phyloP scores from a whole-genome alignment of 495 filamentous ascomycete genomes.

The Daldinia childiae region DNA sequence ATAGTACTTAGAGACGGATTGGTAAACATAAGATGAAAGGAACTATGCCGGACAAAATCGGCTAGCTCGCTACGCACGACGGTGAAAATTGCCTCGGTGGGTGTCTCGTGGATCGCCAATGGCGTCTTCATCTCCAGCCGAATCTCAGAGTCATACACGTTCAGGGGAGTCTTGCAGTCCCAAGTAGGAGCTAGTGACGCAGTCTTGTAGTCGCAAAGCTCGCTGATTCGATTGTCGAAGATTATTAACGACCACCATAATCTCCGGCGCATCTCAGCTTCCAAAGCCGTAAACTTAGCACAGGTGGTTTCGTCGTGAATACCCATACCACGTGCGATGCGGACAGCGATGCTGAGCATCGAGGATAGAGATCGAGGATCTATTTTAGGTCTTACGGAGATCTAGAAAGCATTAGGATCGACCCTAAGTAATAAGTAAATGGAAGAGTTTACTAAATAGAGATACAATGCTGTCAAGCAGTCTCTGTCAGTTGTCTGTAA shows the following conservation, averaged over 20 bases:
- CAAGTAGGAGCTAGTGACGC: background rate
- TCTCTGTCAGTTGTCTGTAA: background rate
- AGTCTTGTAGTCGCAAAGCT: background rate
- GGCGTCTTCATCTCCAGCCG: background rate
- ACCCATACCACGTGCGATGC: background rate
- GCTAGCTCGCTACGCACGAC: background rate
- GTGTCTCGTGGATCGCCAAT: background rate
- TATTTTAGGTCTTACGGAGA: background rate
- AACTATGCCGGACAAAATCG: background rate
- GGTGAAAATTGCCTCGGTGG: background rate
- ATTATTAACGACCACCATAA: background rate
- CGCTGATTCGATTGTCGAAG: slow-evolving; percentile 1
- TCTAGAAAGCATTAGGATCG: background rate
- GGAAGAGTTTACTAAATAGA: background rate
- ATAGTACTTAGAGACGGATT: background rate
- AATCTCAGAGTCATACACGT: background rate
- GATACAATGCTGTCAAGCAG: background rate
- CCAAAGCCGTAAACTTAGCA: background rate
- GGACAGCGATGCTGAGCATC: background rate
- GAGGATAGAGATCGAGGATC: background rate
- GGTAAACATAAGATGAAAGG: slow-evolving; percentile 1
- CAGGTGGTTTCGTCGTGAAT: background rate
- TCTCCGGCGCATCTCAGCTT: background rate
- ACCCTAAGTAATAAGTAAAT: too few species aligned
- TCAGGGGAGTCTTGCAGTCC: background rate